Evolutionary conservation across 371 early-diverging fungal genomes (phyloP).

Genomic region (Saksenaea oblongispora): DNA sequence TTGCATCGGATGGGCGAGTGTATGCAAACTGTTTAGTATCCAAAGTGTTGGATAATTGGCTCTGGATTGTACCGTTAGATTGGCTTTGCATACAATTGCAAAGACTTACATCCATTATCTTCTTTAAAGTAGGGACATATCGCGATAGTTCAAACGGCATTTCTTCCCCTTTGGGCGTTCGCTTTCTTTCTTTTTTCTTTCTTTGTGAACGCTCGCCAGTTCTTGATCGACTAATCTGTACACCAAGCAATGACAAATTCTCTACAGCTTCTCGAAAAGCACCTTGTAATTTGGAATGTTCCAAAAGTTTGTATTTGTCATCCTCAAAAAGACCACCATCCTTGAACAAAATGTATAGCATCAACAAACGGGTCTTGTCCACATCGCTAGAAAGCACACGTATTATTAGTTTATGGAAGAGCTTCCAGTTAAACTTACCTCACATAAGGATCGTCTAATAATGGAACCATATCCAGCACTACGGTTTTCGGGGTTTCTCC

Average conservation of each 20-base stretch:
- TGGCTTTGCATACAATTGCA: background rate
- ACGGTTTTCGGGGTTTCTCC: constrained; percentile 80
- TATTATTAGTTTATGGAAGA: background rate
- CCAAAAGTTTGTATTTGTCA: constrained; percentile 72
- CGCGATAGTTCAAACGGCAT: constrained; percentile 69
- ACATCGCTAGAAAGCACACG: constrained; percentile 31
- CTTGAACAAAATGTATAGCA: constrained; percentile 81
- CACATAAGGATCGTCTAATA: constrained; percentile 69
- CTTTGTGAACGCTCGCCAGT: constrained; percentile 29
- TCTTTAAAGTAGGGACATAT: constrained; percentile 65
- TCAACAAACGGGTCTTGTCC: constrained; percentile 88
- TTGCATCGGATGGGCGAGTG: constrained; percentile 52
- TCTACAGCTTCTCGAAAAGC: constrained; percentile 73
- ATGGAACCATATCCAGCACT: constrained; percentile 85
- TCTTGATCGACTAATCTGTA: constrained; percentile 44
- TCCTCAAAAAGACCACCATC: constrained; percentile 69
- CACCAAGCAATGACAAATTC: constrained; percentile 73
- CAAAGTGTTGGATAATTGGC: constrained; percentile 54
- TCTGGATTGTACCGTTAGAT: constrained; percentile 25
- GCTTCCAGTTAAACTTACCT: constrained; percentile 24
- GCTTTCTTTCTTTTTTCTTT: constrained; percentile 29
- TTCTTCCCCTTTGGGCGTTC: constrained; percentile 42
- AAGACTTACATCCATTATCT: constrained; percentile 43
- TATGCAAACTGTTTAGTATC: constrained; percentile 59
- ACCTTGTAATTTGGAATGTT: constrained; percentile 70